Percentiles rank a stretch among this genome's conserved stretches.
These are phyloP conservation scores for Microthlaspi erraticum DNA, from an alignment of 345 rosid genomes.

Conservation along the genomic window DNA sequence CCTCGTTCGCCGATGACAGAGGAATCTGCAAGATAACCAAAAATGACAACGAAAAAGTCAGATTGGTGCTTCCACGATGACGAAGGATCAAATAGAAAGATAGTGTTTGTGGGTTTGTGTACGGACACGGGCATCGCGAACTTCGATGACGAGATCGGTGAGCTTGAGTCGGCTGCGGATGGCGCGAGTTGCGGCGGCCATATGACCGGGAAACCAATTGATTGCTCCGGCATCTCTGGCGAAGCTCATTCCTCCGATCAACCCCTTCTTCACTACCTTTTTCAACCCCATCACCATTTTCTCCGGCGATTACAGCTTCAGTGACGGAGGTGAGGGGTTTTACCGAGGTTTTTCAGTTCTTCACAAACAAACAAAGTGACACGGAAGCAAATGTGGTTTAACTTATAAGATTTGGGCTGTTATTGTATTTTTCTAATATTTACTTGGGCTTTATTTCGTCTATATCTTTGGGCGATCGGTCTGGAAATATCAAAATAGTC, in stretches of 20 bases:
- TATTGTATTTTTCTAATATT: background rate
- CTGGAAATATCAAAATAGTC: no score
- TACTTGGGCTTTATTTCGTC: conserved; percentile 19
- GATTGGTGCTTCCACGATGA: background rate
- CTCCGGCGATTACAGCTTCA: conserved; percentile 17
- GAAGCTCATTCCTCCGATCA: conserved; percentile 82
- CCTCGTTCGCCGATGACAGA: conserved; percentile 78
- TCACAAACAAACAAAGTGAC: background rate
- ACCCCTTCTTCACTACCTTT: conserved; percentile 56
- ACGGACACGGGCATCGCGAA: conserved; percentile 89
- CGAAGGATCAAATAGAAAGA: background rate
- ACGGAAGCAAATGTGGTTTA: background rate
- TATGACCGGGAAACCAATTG: conserved; percentile 99
- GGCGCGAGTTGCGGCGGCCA: conserved; percentile 97
- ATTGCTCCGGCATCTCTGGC: conserved; percentile 77
- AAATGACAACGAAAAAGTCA: background rate
- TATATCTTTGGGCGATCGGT: conserved; percentile 12
- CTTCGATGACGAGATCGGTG: conserved; percentile 93
- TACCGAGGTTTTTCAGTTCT: conserved; percentile 36
- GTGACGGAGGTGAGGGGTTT: conserved; percentile 27
- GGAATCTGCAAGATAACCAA: conserved; percentile 92
- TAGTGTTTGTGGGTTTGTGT: background rate
- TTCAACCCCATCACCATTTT: conserved; percentile 50
- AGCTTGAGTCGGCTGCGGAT: conserved; percentile 89
- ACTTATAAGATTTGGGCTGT: background rate